Evolutionary conservation across 1,284 basidiomycete genomes (phyloP).

Genomic region (Earliella scabrosa): DNA sequence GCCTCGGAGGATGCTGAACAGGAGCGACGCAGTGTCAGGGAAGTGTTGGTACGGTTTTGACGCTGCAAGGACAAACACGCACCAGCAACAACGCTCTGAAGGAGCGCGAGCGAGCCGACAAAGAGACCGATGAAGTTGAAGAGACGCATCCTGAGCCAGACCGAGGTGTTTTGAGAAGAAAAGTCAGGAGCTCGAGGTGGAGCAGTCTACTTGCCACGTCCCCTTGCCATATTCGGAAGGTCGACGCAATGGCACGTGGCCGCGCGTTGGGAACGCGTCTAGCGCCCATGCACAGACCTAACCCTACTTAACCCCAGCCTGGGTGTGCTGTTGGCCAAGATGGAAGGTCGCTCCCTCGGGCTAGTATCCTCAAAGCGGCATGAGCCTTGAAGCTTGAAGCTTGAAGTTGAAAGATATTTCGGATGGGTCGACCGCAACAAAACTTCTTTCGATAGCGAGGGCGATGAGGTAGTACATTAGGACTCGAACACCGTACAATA

Average conservation of each 20-base stretch:
- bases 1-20: constrained; percentile 27
- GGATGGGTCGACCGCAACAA: too few relatives aligned
- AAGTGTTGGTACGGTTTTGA: not conserved
- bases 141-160: constrained; percentile 34
- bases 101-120: constrained; percentile 29
- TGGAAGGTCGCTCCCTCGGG: too few relatives aligned
- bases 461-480: too few relatives aligned
- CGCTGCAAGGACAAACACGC: constrained; percentile 8
- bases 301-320: too few relatives aligned
- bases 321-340: too few relatives aligned
- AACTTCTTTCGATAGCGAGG: too few relatives aligned
- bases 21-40: not conserved
- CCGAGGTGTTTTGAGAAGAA: constrained; percentile 22
- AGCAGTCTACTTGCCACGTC: constrained; percentile 22
- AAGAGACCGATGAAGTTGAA: constrained; percentile 32
- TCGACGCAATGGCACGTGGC: constrained; percentile 15
- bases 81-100: constrained; percentile 30
- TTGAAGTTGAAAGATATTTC: too few relatives aligned
- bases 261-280: constrained; percentile 10
- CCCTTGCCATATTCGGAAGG: constrained; percentile 16
- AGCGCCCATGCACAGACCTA: not conserved
- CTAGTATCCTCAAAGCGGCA: too few relatives aligned
- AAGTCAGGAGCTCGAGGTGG: constrained; percentile 8
- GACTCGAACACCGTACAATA: not conserved
- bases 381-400: too few relatives aligned